Percentiles rank a stretch among this genome's conserved stretches.
These are phyloP conservation scores for Fusarium denticulatum DNA, from an alignment of 2,329 filamentous ascomycete species.

Conservation along the genomic window DNA sequence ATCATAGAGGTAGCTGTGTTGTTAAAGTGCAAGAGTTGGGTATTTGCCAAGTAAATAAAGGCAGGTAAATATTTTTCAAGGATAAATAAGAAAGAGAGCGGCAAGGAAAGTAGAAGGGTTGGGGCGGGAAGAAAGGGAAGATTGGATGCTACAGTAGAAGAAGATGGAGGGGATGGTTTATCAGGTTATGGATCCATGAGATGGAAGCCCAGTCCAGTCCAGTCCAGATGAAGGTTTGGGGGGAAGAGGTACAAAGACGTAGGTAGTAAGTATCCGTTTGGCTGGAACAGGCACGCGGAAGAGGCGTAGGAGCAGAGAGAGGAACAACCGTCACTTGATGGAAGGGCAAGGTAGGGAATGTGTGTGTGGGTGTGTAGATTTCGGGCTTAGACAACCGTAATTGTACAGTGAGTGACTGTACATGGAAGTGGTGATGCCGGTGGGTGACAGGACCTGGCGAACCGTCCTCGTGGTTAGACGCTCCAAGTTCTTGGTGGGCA, in stretches of 20 bases:
- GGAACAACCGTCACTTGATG: constrained; percentile 24
- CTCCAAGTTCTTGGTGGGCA: background rate
- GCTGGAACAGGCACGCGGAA: constrained; percentile 25
- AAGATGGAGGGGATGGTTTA: constrained; percentile 14
- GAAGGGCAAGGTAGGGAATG: constrained; percentile 1
- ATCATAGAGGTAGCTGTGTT: background rate
- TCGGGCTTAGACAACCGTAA: constrained; percentile 4
- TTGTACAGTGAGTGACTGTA: background rate
- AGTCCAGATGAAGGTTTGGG: constrained; percentile 12
- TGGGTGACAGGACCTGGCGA: constrained; percentile 6
- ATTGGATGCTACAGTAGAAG: background rate
- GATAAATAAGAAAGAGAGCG: constrained; percentile 1
- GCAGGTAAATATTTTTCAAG: background rate
- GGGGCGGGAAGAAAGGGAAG: constrained; percentile 22
- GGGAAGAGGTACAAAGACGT: constrained; percentile 18
- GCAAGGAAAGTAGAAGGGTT: constrained; percentile 20
- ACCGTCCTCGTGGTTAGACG: background rate
- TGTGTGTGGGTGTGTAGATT: constrained; percentile 31
- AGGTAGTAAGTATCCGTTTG: background rate
- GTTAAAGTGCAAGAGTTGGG: background rate
- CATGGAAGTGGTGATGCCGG: constrained; percentile 6
- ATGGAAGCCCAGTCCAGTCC: background rate
- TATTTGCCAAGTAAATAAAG: constrained; percentile 9
- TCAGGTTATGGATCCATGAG: constrained; percentile 5
- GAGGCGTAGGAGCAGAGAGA: constrained; percentile 18